phyloP scores from a whole-genome alignment of 2,329 filamentous ascomycete species.

The Alternaria panax region DNA sequence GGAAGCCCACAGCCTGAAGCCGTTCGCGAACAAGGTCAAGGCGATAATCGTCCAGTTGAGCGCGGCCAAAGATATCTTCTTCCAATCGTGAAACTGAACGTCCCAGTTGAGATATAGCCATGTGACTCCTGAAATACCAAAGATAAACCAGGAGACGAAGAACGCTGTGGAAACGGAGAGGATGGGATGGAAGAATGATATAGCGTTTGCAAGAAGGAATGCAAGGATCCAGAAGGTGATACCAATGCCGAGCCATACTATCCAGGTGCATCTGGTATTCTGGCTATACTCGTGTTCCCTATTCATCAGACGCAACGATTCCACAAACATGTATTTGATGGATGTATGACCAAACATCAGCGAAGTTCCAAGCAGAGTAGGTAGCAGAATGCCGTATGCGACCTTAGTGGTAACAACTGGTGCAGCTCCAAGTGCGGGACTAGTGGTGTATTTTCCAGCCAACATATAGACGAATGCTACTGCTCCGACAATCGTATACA shows the following conservation, averaged over 20 bases:
- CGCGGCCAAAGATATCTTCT: conserved; percentile 25
- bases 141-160: conserved; percentile 72
- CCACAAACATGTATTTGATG: conserved; percentile 68
- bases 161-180: conserved; percentile 65
- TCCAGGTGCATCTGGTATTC: conserved; percentile 42
- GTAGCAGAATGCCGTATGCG: conserved; percentile 71
- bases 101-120: conserved; percentile 48
- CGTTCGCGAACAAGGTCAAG: conserved; percentile 18
- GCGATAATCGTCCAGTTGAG: conserved; percentile 19
- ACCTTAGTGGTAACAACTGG: conserved; percentile 63
- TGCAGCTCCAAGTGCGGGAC: conserved; percentile 70
- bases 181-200: conserved; percentile 71
- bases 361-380: conserved; percentile 72
- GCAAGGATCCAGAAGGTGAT: conserved; percentile 65
- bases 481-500: conserved; percentile 68
- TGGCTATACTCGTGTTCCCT: neutral
- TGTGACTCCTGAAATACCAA: conserved; percentile 27
- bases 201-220: conserved; percentile 71
- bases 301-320: conserved; percentile 60
- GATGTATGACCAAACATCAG: conserved; percentile 73
- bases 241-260: conserved; percentile 40
- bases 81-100: conserved; percentile 41
- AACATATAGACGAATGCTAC: conserved; percentile 73
- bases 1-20: conserved; percentile 7
- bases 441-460: conserved; percentile 65